A percentile compares a stretch with the other conserved stretches of the same genome.
Conservation (phyloP, 2,329 filamentous ascomycete genomes). For the Cladosporium sp. region DNA sequence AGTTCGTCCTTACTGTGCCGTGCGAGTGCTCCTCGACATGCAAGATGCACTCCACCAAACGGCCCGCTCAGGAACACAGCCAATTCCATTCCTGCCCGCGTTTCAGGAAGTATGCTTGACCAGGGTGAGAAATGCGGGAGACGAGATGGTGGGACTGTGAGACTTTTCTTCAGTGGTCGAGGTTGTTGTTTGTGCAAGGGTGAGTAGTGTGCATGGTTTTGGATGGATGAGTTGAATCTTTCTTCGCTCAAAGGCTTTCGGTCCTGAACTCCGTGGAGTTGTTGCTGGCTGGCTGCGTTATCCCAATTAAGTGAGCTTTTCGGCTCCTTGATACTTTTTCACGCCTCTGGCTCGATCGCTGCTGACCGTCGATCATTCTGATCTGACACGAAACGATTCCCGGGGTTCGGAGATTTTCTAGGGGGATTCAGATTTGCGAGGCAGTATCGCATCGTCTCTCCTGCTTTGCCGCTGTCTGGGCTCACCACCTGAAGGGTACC, state of each 20-base stretch:
- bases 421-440: no score
- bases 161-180: not conserved
- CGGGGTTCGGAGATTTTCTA: no score
- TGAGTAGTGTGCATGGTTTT: not conserved
- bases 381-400: no score
- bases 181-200: constrained; percentile 1
- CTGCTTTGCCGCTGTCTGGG: no score
- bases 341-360: no score
- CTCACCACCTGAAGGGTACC: no score
- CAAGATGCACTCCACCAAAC: constrained; percentile 9
- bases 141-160: not conserved
- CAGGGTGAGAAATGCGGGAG: constrained; percentile 2
- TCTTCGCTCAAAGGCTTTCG: not conserved
- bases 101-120: constrained; percentile 1
- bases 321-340: not conserved
- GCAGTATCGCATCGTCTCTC: no score
- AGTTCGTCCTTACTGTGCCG: not conserved
- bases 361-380: no score
- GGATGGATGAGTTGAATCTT: not conserved
- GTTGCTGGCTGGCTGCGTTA: not conserved
- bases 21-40: not conserved
- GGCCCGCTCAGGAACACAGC: constrained; percentile 16
- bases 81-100: constrained; percentile 17
- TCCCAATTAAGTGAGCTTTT: not conserved
- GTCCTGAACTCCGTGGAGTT: constrained; percentile 8